A percentile compares a stretch with the other conserved stretches of the same genome.
Conservation (phyloP, 805 yeast genomes). For the Saturnispora ahearnii region DNA sequence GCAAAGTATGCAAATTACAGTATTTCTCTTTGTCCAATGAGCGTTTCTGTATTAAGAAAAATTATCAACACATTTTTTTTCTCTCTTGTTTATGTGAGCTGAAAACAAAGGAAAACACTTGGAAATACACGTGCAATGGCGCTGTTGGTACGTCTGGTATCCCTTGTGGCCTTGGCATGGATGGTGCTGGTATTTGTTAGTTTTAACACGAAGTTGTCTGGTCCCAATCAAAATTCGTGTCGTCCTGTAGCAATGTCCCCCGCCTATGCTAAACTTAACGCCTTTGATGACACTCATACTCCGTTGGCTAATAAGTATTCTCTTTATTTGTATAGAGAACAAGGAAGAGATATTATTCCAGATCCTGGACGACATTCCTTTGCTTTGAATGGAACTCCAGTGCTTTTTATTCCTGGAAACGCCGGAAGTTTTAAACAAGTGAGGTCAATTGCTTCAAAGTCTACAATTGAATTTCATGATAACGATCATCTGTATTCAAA, state of each 20-base stretch:
- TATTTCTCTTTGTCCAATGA: not conserved
- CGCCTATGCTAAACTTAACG: slow-evolving; percentile 64
- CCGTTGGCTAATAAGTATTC: slow-evolving; percentile 73
- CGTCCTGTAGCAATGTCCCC: slow-evolving; percentile 73
- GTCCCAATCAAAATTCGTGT: slow-evolving; percentile 47
- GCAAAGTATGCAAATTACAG: too few species aligned
- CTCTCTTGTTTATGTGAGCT: not conserved
- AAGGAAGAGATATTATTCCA: slow-evolving; percentile 55
- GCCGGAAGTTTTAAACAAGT: slow-evolving; percentile 92
- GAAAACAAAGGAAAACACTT: not conserved
- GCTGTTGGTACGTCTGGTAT: slow-evolving; percentile 3
- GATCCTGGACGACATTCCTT: slow-evolving; percentile 21
- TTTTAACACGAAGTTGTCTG: slow-evolving; percentile 26
- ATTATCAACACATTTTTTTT: not conserved
- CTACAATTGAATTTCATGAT: slow-evolving; percentile 44
- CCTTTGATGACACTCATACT: slow-evolving; percentile 64
- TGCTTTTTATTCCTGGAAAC: slow-evolving; percentile 91
- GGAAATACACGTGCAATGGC: not conserved
- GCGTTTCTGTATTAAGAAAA: not conserved
- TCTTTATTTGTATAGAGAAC: slow-evolving; percentile 81
- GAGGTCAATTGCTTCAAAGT: slow-evolving; percentile 82
- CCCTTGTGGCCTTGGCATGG: slow-evolving; percentile 6
- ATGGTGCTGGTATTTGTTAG: slow-evolving; percentile 12
- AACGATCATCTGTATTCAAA: slow-evolving; percentile 24
- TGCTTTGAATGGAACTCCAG: slow-evolving; percentile 65